Conservation (phyloP, 2,329 filamentous ascomycete genomes). For the Xylaria sp. region DNA sequence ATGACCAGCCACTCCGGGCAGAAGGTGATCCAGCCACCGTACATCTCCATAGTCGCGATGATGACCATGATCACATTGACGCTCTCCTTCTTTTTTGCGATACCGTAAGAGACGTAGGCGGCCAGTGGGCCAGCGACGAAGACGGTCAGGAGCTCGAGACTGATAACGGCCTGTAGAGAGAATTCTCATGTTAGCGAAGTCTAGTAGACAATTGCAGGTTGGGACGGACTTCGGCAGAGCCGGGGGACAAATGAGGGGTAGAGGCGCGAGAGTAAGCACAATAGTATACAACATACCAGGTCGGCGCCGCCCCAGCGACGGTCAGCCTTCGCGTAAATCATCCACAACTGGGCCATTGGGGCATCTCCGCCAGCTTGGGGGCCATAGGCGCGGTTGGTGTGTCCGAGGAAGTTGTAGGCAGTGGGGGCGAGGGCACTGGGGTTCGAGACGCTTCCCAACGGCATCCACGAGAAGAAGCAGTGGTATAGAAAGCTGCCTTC, state of each 20-base stretch:
- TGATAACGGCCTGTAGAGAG: constrained; percentile 63
- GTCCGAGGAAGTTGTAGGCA: constrained; percentile 64
- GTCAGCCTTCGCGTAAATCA: constrained; percentile 75
- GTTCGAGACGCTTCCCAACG: constrained; percentile 51
- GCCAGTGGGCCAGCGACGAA: constrained; percentile 71
- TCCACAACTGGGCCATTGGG: constrained; percentile 71
- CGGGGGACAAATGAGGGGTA: constrained; percentile 13
- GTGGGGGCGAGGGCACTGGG: constrained; percentile 58
- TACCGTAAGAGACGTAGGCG: constrained; percentile 68
- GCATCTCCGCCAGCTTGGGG: constrained; percentile 66
- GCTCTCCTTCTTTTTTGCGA: constrained; percentile 64
- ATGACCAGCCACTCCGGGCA: constrained; percentile 75
- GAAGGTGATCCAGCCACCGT: constrained; percentile 78
- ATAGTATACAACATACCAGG: constrained; percentile 54
- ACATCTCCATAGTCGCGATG: constrained; percentile 73
- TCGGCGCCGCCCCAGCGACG: constrained; percentile 72
- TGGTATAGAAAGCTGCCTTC: constrained; percentile 94
- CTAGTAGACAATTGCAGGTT: neutral
- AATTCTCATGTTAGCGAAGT: constrained; percentile 1
- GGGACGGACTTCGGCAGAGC: constrained; percentile 10
- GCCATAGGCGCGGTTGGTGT: constrained; percentile 63
- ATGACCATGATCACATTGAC: constrained; percentile 72
- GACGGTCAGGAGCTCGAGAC: constrained; percentile 73
- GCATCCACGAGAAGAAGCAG: constrained; percentile 79
- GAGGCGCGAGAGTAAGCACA: constrained; percentile 18